Base-by-base conservation (phyloP, 2,329 filamentous ascomycete species). In the Monilinia vaccinii-corymbosi region DNA sequence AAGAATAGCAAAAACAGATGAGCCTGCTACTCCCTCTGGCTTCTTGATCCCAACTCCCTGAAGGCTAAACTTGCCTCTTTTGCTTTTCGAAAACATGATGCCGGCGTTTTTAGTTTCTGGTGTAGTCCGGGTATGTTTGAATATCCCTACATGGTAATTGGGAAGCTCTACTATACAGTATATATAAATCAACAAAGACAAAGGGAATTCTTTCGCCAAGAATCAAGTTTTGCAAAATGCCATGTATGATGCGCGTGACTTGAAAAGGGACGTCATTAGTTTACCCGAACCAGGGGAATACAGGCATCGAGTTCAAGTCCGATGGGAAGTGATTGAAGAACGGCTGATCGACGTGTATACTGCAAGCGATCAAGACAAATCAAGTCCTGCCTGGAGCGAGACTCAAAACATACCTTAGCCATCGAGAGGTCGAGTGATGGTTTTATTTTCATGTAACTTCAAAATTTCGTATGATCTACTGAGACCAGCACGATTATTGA, bases 1-100 rank as follows among this genome's bases (percentile, higher is more conserved):
- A 61, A 74, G 69, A 62, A 85, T 84, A 64, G 81, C 81, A 16
- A 81, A 80, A 81, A 81, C 84, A 68, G 82, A 72, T 66, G 79
- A 81, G 67, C 84, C 84, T 36, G 78, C 76, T 65, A 79, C 79
- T 28, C 75, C 73, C 13, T 74, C 67, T 16, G 81, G 81, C 71
- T 79, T 81, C 65, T 71, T 73, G 56, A 79, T 59, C 1, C 56
- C 56, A 4, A 59, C 21, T 7, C 36, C 23, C n/a, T n/a, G 38
- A 3, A 52, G 50, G 40, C 16, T 52, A 13, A 52, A 21, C 18
- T 42, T 31, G 3, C 11, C 34, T 52, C 50, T 38, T 21, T 21
- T 52, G 11, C 16, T 21, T 42, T 52, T 52, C 6, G 34, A 40
- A 52, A 52, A 52, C 50, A 42, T 42, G 5, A 21, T 42, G 18